These are phyloP conservation scores for Verticillium tricorpus DNA, from an alignment of 2,329 filamentous ascomycete genomes.

Conservation along the genomic window DNA sequence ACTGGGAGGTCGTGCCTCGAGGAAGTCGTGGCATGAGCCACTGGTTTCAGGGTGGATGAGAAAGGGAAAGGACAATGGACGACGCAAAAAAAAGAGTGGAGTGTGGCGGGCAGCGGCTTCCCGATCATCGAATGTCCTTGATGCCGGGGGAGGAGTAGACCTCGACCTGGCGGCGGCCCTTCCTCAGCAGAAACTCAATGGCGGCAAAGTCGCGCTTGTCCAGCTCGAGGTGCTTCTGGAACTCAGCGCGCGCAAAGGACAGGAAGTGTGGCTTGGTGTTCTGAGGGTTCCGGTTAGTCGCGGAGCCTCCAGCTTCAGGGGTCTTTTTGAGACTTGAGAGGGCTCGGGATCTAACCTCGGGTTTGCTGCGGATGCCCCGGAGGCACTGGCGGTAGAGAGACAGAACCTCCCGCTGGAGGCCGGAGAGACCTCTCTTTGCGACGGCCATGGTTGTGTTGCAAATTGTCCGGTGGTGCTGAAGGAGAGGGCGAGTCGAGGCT, in stretches of 20 bases:
- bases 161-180: conserved; percentile 77
- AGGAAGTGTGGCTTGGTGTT: conserved; percentile 57
- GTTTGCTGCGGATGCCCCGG: conserved; percentile 76
- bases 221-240: conserved; percentile 62
- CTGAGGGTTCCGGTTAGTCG: conserved; percentile 29
- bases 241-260: conserved; percentile 64
- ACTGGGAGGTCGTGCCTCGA: not conserved
- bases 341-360: conserved; percentile 45
- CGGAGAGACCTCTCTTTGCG: conserved; percentile 54
- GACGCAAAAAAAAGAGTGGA: not conserved
- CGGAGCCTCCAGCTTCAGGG: not conserved
- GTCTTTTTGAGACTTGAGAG: not conserved
- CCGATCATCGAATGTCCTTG: conserved; percentile 59
- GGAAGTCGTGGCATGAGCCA: not conserved
- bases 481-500: not conserved
- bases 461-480: not conserved
- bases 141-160: conserved; percentile 76
- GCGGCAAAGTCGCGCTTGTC: conserved; percentile 83
- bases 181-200: conserved; percentile 80
- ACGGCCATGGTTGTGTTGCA: conserved; percentile 4
- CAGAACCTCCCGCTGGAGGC: conserved; percentile 85
- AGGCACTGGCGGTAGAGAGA: conserved; percentile 83
- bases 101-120: not conserved
- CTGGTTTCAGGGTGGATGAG: not conserved
- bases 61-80: not conserved